These are phyloP conservation scores for Cryphonectria nitschkei DNA, from an alignment of 2,329 filamentous ascomycete genomes.

Conservation along the genomic window DNA sequence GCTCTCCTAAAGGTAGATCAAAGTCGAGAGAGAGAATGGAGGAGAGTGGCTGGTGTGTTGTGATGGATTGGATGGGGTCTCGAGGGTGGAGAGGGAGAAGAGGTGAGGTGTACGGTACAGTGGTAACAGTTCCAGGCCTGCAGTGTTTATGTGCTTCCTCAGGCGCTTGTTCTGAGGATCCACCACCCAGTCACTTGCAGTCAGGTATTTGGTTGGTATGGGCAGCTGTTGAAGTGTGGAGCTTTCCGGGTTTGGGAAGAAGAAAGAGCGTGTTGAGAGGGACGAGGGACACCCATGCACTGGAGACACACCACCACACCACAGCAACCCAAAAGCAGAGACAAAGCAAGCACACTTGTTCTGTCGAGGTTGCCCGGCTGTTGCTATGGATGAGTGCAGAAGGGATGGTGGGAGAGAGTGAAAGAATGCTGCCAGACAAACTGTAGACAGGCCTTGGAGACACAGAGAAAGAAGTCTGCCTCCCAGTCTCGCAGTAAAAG, in stretches of 20 bases:
- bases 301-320: background rate
- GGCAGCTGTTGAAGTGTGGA: conserved; percentile 8
- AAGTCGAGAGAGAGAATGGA: conserved; percentile 1
- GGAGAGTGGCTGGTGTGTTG: background rate
- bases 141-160: conserved; percentile 16
- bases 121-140: conserved; percentile 3
- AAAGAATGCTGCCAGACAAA: background rate
- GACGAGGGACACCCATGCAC: conserved; percentile 10
- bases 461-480: background rate
- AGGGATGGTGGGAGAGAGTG: background rate
- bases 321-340: background rate
- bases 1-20: conserved; percentile 11
- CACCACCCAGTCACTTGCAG: conserved; percentile 1
- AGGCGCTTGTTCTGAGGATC: conserved; percentile 14
- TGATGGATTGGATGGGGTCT: background rate
- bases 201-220: background rate
- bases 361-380: conserved; percentile 5
- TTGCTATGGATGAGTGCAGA: background rate
- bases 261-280: conserved; percentile 7
- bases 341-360: background rate
- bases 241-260: conserved; percentile 6
- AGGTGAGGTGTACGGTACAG: conserved; percentile 3
- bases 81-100: background rate
- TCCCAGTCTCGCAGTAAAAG: background rate
- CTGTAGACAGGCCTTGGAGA: background rate